Base-by-base conservation (phyloP, 2,329 filamentous ascomycete species). In the Diaporthe citriasiana region DNA sequence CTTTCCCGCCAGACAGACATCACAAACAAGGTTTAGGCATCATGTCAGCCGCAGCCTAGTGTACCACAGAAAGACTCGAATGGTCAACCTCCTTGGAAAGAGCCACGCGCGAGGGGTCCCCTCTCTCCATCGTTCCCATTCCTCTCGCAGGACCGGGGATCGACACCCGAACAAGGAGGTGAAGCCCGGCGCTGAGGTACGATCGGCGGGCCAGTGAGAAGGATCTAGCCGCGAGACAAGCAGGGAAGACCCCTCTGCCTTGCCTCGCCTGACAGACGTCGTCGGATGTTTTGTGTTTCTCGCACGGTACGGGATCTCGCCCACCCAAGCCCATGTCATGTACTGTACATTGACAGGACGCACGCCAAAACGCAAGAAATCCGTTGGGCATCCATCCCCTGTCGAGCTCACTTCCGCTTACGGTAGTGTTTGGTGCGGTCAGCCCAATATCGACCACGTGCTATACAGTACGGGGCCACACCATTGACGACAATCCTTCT, bases 141-240 rank as follows among this genome's bases (percentile, higher is more conserved):
- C 38, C 55, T 50, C 55, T 38, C 33, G n/a, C 40, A 27, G 50
- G 56, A 35, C 69, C 47, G 69, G 69, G 56, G 56, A 71, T 71
- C 69, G 69, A 53, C 69, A 35, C 42, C 45, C 50, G 42, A 33
- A 45, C 45, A 60, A 35, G 69, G 69, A 60, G 45, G 47, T 53
- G 33, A 59, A 71, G 56, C 69, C 69, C 33, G 45, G 56, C 30
- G 63, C 63, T 66, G 38, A 71, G 55, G 55, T 60, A 71, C 56
- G 69, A 60, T 60, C 69, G 69, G 60, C 53, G 33, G 45, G 55
- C 55, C 30, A 56, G 22, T 60, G 38, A 25, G 38, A 47, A 45
- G 35, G 50, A 70, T 56, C 35, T 60, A 71, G 55, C 69, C 69
- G 69, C 30, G 47, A 59, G 69, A 30, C 22, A 40, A 60, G 55